A percentile compares a stretch with the other conserved stretches of the same genome.
Evolutionary conservation across 2,329 filamentous ascomycete genomes (phyloP).

Genomic region (Coniochaeta sp.): DNA sequence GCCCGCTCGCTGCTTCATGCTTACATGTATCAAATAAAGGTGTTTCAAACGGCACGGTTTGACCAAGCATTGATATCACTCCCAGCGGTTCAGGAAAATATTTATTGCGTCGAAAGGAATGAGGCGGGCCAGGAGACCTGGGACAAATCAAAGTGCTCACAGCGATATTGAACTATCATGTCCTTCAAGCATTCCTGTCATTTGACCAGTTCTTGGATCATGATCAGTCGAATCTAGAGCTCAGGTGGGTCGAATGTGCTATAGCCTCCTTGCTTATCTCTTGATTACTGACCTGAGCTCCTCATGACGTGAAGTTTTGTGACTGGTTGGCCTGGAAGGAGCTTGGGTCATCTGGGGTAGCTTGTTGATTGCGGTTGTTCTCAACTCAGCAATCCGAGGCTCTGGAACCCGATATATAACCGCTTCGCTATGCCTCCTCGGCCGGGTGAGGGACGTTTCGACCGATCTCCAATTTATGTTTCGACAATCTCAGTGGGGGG

Average conservation of each 20-base stretch:
- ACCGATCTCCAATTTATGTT: background rate
- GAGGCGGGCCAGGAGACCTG: constrained; percentile 7
- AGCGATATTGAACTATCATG: constrained; percentile 8
- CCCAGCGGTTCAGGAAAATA: background rate
- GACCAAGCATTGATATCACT: background rate
- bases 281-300: constrained; percentile 6
- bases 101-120: constrained; percentile 1
- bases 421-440: background rate
- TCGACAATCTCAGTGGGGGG: background rate
- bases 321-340: constrained; percentile 1
- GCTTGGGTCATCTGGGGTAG: constrained; percentile 3
- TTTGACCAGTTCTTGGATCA: constrained; percentile 9
- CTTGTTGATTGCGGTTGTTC: constrained; percentile 7
- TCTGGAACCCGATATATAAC: constrained; percentile 1
- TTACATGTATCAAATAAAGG: background rate
- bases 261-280: constrained; percentile 9
- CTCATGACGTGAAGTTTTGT: background rate
- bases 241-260: constrained; percentile 5
- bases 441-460: background rate
- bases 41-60: background rate
- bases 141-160: constrained; percentile 9
- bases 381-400: constrained; percentile 10
- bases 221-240: background rate
- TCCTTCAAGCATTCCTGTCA: constrained; percentile 6
- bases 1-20: background rate